phyloP scores from a whole-genome alignment of 106 monocot genomes.

The Ottelia alismoides region DNA sequence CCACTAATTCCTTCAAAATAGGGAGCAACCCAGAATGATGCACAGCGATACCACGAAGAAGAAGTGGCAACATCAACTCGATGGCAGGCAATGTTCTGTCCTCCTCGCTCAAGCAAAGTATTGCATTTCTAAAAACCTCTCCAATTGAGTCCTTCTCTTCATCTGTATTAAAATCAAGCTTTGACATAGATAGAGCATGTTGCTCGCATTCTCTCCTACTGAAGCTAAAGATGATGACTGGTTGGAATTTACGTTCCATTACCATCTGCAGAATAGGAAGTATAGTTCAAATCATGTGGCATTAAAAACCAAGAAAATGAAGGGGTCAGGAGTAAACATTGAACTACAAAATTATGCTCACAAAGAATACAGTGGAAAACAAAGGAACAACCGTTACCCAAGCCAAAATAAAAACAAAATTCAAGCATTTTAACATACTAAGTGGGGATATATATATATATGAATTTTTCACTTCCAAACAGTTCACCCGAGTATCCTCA shows the following conservation, averaged over 20 bases:
- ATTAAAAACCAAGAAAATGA: no score
- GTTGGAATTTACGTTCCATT: slow-evolving; percentile 94
- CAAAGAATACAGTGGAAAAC: no score
- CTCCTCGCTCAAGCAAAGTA: slow-evolving; percentile 81
- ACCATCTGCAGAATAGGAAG: slow-evolving; percentile 77
- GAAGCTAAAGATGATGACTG: slow-evolving; percentile 97
- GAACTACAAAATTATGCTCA: no score
- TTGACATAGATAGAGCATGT: slow-evolving; percentile 95
- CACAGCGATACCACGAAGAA: slow-evolving; percentile 92
- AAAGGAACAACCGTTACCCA: no score
- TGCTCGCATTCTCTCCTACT: slow-evolving; percentile 98
- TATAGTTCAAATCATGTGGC: no score
- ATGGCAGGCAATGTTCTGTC: slow-evolving; percentile 93
- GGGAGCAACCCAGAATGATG: slow-evolving; percentile 99
- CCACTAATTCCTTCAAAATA: slow-evolving; percentile 94
- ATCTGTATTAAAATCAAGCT: slow-evolving; percentile 84
- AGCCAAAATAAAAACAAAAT: no score
- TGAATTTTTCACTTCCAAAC: no score
- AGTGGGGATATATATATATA: no score
- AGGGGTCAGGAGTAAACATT: no score
- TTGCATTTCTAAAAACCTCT: slow-evolving; percentile 78
- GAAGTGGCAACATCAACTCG: slow-evolving; percentile 91
- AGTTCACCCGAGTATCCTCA: no score
- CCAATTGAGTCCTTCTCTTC: slow-evolving; percentile 84
- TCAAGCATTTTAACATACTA: no score